Base-by-base conservation (phyloP, 2,329 filamentous ascomycete genomes). In the Fusarium nelsonii region DNA sequence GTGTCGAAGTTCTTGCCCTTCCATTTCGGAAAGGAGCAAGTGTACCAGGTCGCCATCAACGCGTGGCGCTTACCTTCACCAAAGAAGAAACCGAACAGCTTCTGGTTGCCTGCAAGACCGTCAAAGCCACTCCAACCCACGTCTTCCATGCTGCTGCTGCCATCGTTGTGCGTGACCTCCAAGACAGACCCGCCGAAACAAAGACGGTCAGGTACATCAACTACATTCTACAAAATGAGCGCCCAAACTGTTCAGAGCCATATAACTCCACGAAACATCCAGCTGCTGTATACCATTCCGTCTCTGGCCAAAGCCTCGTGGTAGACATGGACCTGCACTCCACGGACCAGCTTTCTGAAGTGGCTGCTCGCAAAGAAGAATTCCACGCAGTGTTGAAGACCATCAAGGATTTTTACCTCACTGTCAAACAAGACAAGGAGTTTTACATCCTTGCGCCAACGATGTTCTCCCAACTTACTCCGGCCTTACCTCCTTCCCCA, bases 141-240 rank as follows among this genome's bases (percentile, higher is more conserved):
- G 71, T 59, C 3, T 80, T 78, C 53, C 78, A 80, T 33, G 74
- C 78, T 3, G 75, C 77, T 6, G 73, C 76, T 6, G 73, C 77
- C 1, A 65, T 80, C 3, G 65, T 71, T 0, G 39, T 77, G 5
- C 63, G 78, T n/a, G 70, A 78, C 48, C 54, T 77, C 0, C 74
- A 78, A 4, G 23, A 61, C 3, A 57, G 18, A 11, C 36, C 63
- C 0, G 0, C 50, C 0, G 8, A 53, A 28, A n/a, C 55, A 0
- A 69, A 63, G 15, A 48, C 30, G 1, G 74, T 76, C 0, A 57
- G 71, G 0, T 79, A 79, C 50, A 61, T 77, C 36, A 76, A 69
- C 33, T 78, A 79, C 58, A 72, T 79, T 45, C 60, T 80, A 9
- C 74, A 71, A 23, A 80, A 80, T 37, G 78, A 78, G 39, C 71